Evolutionary conservation across 768 basidiomycete species (phyloP), one percentile per base, ranked within the genome.

Genomic region (Termitomyces sp.): DNA sequence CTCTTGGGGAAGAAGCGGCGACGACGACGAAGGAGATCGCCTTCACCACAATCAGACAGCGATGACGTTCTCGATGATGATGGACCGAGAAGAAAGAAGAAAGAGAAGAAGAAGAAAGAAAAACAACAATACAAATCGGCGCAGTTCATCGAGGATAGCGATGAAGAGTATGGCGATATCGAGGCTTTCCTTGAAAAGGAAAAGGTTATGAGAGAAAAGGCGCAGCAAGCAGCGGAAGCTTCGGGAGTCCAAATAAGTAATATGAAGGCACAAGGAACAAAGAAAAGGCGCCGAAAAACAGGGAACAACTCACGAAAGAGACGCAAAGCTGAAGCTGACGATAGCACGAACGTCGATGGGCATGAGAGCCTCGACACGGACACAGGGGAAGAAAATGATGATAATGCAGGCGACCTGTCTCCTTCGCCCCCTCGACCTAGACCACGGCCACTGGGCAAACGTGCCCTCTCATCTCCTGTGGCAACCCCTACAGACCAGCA

Each of bases 121-220:
- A 77, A 77, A 63, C 74, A 75, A 58, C 61, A 77, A 60, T 95
- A 91, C 79, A 94, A 93, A 71, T 91, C 89, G 7, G 93, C 92
- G 10, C 88, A 92, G 70, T 91, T 95, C 70, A 94, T 96, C 69
- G 86, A 90, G 68, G 94, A 97, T 73, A 93, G 91, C 62, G 95
- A 97, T 66, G 87, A 79, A 57, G 91, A 93, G 70, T 84, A 84
- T 58, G 90, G 82, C 16, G 87, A 89, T 67, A 88, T 93, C 71
- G 87, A 89, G 52, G 83, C 79, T 5, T 97, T 97, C 79, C 83
- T 94, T 58, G 87, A 80, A 71, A 82, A 79, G 66, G 95, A 96
- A 73, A 82, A 81, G 66, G 75, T 61, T 53, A 70, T 84, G 66
- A 79, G 89, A 50, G 82, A 83, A 68, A 80, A 77, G 69, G 79